These are phyloP conservation scores for Stromatinia cepivora DNA, from an alignment of 2,329 filamentous ascomycete species.

Conservation along the genomic window DNA sequence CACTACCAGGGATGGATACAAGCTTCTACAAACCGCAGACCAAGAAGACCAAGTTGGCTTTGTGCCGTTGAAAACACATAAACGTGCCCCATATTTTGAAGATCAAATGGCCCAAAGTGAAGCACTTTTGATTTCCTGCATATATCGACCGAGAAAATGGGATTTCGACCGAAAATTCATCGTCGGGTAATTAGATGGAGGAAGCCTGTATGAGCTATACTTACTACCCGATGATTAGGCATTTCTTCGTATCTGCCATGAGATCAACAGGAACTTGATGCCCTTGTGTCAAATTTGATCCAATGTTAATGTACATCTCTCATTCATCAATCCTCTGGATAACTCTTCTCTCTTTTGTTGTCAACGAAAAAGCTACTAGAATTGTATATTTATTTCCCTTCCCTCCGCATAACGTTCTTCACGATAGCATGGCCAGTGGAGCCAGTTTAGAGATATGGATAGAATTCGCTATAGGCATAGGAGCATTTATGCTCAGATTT, in stretches of 20 bases:
- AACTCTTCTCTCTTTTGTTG: background rate
- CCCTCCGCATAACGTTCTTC: background rate
- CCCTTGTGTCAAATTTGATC: background rate
- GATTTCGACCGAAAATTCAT: background rate
- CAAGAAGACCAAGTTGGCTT: too few relatives aligned
- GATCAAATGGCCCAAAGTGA: background rate
- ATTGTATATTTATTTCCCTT: too few relatives aligned
- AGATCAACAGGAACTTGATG: background rate
- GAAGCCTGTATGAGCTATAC: background rate
- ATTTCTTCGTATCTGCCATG: constrained; percentile 2
- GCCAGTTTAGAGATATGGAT: background rate
- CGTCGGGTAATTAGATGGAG: background rate
- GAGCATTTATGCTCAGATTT: background rate
- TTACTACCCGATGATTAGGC: background rate
- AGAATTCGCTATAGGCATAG: background rate
- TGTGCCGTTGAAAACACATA: too few relatives aligned
- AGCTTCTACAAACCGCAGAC: background rate
- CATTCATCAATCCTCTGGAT: background rate
- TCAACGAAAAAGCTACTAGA: background rate
- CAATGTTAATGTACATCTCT: background rate
- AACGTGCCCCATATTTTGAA: background rate
- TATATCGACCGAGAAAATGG: background rate
- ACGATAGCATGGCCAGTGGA: background rate
- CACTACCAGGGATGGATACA: too few relatives aligned
- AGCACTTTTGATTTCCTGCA: background rate